phyloP scores from a whole-genome alignment of 1,139 yeast species.

The Kodamaea ohmeri region DNA sequence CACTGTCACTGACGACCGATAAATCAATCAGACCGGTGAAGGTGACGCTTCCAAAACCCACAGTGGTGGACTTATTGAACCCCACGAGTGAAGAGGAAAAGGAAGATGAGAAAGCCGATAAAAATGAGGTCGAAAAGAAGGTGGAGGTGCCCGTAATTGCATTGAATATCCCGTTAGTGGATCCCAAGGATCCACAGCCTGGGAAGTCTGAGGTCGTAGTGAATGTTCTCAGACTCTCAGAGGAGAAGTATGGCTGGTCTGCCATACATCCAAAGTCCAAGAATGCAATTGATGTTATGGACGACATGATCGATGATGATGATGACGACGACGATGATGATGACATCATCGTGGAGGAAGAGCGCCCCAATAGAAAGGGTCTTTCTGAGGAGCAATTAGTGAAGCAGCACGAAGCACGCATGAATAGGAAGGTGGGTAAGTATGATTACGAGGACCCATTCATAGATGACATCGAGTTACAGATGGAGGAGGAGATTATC shows the following conservation, averaged over 20 bases:
- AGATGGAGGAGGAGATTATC: slow-evolving; percentile 91
- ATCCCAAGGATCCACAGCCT: slow-evolving; percentile 50
- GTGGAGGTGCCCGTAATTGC: slow-evolving; percentile 44
- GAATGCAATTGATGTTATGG: slow-evolving; percentile 58
- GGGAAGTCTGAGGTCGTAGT: slow-evolving; percentile 72
- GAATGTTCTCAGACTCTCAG: slow-evolving; percentile 77
- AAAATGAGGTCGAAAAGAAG: slow-evolving; percentile 20
- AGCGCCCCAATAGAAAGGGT: slow-evolving; percentile 31
- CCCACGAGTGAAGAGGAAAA: slow-evolving; percentile 14
- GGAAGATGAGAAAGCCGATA: slow-evolving; percentile 12
- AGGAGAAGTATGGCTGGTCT: slow-evolving; percentile 82
- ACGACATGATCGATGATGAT: slow-evolving; percentile 59
- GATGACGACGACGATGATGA: slow-evolving; percentile 58
- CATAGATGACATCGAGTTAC: slow-evolving; percentile 89
- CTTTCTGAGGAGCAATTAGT: slow-evolving; percentile 47
- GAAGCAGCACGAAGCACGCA: slow-evolving; percentile 42
- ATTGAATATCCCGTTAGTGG: slow-evolving; percentile 56
- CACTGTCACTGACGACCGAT: slow-evolving; percentile 21
- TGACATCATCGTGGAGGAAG: slow-evolving; percentile 46
- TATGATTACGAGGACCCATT: slow-evolving; percentile 94
- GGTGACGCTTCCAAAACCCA: slow-evolving; percentile 18
- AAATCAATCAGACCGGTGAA: slow-evolving; percentile 11
- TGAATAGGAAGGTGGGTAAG: slow-evolving; percentile 75
- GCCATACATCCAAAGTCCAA: slow-evolving; percentile 68
- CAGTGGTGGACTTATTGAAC: slow-evolving; percentile 19